phyloP scores from a whole-genome alignment of 257 asterid genomes.

The Primulina eburnea region DNA sequence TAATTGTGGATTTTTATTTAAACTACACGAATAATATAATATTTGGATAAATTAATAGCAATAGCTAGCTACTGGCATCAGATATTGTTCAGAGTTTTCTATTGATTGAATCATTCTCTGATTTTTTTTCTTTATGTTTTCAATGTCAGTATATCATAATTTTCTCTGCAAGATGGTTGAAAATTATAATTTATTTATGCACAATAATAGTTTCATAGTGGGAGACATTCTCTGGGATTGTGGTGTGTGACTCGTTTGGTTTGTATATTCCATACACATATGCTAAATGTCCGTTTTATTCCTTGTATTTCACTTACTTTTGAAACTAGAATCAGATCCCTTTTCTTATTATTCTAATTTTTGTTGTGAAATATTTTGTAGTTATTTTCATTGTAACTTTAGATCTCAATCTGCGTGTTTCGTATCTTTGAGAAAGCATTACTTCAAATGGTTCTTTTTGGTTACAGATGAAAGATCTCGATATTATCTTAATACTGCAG shows the following conservation, averaged over 20 bases:
- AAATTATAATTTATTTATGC: neutral
- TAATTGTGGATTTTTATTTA: too few relatives aligned
- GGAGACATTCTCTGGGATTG: neutral
- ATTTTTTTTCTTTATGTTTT: too few relatives aligned
- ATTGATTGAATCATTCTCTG: neutral
- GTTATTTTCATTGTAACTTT: neutral
- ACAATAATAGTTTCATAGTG: neutral
- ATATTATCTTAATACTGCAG: conserved; percentile 26
- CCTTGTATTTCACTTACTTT: neutral
- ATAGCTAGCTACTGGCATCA: neutral
- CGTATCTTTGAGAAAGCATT: neutral
- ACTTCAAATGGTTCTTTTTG: neutral
- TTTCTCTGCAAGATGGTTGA: neutral
- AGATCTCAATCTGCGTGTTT: neutral
- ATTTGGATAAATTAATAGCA: neutral
- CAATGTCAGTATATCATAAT: neutral
- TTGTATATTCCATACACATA: neutral
- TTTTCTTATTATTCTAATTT: too few relatives aligned
- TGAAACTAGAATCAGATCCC: neutral
- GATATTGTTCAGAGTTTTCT: neutral
- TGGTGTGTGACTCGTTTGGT: neutral
- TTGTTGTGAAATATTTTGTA: neutral
- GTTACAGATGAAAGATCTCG: neutral
- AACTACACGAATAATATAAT: too few relatives aligned
- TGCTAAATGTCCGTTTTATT: neutral